These are phyloP conservation scores for Clarireedia homoeocarpa DNA, from an alignment of 2,329 filamentous ascomycete species.

Conservation along the genomic window DNA sequence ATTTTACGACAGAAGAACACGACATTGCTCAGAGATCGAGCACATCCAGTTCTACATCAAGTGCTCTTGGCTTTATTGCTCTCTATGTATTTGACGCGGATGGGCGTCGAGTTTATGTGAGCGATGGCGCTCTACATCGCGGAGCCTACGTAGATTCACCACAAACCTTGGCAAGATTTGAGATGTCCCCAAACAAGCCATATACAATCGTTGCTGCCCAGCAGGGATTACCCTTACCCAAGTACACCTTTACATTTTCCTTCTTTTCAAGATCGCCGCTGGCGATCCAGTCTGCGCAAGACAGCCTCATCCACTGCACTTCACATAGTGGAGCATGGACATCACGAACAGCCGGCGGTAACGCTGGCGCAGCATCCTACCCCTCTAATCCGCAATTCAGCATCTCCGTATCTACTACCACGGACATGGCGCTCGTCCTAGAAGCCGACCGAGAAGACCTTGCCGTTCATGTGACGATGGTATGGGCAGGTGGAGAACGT, in stretches of 20 bases:
- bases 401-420: conserved; percentile 47
- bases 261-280: conserved; percentile 65
- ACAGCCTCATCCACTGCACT: conserved; percentile 34
- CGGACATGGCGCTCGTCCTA: conserved; percentile 65
- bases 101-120: conserved; percentile 66
- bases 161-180: conserved; percentile 76
- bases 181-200: conserved; percentile 38
- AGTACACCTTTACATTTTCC: conserved; percentile 81
- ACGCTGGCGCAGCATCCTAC: conserved; percentile 67
- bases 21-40: conserved; percentile 41
- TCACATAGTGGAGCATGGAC: conserved; percentile 65
- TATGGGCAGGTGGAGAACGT: conserved; percentile 68
- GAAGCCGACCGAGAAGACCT: conserved; percentile 59
- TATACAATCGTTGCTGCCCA: conserved; percentile 66
- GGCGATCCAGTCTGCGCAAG: conserved; percentile 48
- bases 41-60: conserved; percentile 23
- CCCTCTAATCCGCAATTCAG: conserved; percentile 83
- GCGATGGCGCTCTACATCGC: conserved; percentile 62
- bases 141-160: conserved; percentile 91
- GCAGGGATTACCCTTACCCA: conserved; percentile 63
- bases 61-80: conserved; percentile 68
- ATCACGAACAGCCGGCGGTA: conserved; percentile 73
- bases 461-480: conserved; percentile 76
- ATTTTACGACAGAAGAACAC: conserved; percentile 67
- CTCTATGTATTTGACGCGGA: conserved; percentile 69